Base-by-base conservation (phyloP, 345 rosid genomes). In the Cardamine occulta region DNA sequence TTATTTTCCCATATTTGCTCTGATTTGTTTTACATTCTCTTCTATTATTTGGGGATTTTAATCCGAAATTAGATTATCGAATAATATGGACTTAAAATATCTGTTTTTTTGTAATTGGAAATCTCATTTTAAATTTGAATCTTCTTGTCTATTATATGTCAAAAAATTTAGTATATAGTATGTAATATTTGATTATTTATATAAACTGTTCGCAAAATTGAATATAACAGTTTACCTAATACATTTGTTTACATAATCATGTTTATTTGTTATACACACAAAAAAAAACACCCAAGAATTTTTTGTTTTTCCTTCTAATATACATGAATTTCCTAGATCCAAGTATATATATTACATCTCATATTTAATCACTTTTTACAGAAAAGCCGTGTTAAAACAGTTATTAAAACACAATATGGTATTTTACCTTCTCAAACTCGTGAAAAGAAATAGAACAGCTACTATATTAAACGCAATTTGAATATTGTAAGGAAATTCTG, bases 21-120 rank as follows among this genome's bases (percentile, higher is more conserved):
- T 63, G 12, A 63, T 39, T 29, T 63, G 10, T 54, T 48, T 56
- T 40, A 26, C 28, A 55, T 42, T 39, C 31, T n/a, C 53, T 45
- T n/a, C 1, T 6, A 35, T 57, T 13, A 28, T 69, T 29, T 47
- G 11, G 21, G 21, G 6, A 4, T 6, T 39, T 40, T 2, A 5
- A 60, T 17, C 4, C 32, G 8, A 59, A 18, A 18, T 34, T 5
- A 48, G 53, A 49, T 18, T 5, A 15, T 44, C 48, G 6, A 44
- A 42, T 42, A 15, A 42, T 42, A 13, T 40, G n/a, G n/a, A 40
- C 47, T 13, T 4, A 40, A 12, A 40, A 2, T 26, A 26, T 26
- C 28, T 26, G 28, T 26, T 2, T 40, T 12, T 42, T 40, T 40
- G 1, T 40, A 14, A 42, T 14, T 14, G 47, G 2, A 42, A 42